Percentiles rank a stretch among this genome's conserved stretches.
phyloP scores from a whole-genome alignment of 768 basidiomycete species.

The Coprinopsis sp. region DNA sequence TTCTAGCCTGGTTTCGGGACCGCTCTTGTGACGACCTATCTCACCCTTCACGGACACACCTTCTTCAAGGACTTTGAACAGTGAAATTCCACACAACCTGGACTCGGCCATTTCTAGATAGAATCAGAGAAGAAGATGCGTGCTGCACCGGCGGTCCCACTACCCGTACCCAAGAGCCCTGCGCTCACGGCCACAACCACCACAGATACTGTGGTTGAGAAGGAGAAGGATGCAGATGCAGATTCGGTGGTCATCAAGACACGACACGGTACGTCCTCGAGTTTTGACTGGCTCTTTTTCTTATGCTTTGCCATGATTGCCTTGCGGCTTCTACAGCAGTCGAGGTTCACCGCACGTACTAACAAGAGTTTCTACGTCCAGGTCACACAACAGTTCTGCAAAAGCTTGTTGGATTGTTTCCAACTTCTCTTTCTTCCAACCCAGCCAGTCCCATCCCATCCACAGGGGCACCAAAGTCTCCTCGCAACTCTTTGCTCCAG shows the following conservation, averaged over 20 bases:
- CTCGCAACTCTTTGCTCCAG: neutral
- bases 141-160: no score
- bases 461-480: neutral
- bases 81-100: no score
- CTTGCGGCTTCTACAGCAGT: neutral
- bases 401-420: neutral
- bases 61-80: no score
- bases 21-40: no score
- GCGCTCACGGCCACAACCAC: no score
- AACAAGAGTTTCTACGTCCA: neutral
- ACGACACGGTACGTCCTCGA: conserved; percentile 1
- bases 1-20: no score
- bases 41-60: no score
- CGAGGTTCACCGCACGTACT: neutral
- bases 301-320: neutral
- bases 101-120: no score
- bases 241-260: conserved; percentile 2
- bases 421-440: neutral
- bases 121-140: no score
- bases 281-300: neutral
- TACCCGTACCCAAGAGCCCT: no score
- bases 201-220: no score
- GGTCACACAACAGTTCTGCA: neutral
- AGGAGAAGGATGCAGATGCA: no score
- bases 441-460: neutral